Evolutionary conservation across 371 early-diverging fungal species (phyloP).

Genomic region (Mucor piriformis): DNA sequence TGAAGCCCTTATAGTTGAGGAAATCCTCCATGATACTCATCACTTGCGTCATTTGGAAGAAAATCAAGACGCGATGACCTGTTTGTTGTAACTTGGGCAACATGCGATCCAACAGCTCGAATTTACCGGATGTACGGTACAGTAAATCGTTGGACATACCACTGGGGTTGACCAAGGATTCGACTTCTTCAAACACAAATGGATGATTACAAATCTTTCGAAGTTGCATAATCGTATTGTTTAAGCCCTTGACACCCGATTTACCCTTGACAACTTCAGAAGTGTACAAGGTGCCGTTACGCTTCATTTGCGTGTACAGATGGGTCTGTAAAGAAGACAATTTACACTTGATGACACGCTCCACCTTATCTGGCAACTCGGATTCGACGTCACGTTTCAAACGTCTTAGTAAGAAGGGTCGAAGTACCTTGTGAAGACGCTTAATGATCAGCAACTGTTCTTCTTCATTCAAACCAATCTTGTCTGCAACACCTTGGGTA

Average conservation of each 20-base stretch:
- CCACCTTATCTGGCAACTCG: constrained; percentile 98
- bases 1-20: constrained; percentile 73
- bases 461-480: constrained; percentile 94
- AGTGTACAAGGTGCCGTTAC: constrained; percentile 69
- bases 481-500: constrained; percentile 81
- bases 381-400: constrained; percentile 99
- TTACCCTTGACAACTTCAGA: constrained; percentile 51
- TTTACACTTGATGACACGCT: constrained; percentile 92
- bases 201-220: constrained; percentile 99
- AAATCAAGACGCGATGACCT: constrained; percentile 94
- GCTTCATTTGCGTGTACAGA: constrained; percentile 78
- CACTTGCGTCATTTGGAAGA: constrained; percentile 99
- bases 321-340: constrained; percentile 83
- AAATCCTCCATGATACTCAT: constrained; percentile 98
- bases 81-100: constrained; percentile 89
- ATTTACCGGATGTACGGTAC: constrained; percentile 93
- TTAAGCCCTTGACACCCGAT: constrained; percentile 80
- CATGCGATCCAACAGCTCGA: constrained; percentile 96
- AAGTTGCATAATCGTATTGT: constrained; percentile 98
- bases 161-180: constrained; percentile 72
- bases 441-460: constrained; percentile 95
- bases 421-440: constrained; percentile 95
- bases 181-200: constrained; percentile 96
- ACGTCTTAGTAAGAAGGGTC: constrained; percentile 97
- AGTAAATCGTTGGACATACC: constrained; percentile 57